These are phyloP conservation scores for Stenogyne calaminthoides DNA, from an alignment of 305 asterid genomes.

Conservation along the genomic window DNA sequence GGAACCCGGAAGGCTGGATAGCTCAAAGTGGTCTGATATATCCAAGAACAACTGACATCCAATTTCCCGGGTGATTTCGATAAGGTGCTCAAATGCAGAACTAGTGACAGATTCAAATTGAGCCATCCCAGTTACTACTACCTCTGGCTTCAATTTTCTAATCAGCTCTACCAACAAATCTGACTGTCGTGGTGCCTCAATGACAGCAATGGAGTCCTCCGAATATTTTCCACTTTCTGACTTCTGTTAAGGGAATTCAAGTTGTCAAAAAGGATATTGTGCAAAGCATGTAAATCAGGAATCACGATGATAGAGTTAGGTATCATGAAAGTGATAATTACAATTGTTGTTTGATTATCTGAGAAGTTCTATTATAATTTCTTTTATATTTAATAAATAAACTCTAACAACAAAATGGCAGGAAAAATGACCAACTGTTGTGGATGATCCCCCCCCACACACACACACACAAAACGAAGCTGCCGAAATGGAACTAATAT, in stretches of 20 bases:
- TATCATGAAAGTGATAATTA: background rate
- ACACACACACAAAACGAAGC: too few species aligned
- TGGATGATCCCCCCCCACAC: too few species aligned
- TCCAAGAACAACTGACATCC: constrained; percentile 83
- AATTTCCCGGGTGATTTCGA: constrained; percentile 71
- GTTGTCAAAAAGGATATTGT: constrained; percentile 21
- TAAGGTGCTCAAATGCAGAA: constrained; percentile 82
- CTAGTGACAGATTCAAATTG: constrained; percentile 89
- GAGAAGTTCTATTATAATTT: too few species aligned
- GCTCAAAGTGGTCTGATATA: constrained; percentile 94
- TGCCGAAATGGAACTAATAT: background rate
- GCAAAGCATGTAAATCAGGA: constrained; percentile 11
- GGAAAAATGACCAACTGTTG: too few species aligned
- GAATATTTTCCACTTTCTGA: constrained; percentile 41
- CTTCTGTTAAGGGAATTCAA: constrained; percentile 53
- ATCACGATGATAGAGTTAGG: background rate
- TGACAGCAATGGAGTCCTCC: constrained; percentile 76
- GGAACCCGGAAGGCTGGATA: constrained; percentile 92
- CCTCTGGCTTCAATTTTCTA: constrained; percentile 84
- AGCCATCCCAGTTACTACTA: constrained; percentile 95
- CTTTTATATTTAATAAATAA: too few species aligned
- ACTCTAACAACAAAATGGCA: too few species aligned
- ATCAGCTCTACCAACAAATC: constrained; percentile 93
- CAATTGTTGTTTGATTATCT: background rate
- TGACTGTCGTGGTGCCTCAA: constrained; percentile 97